phyloP scores from a whole-genome alignment of 805 yeast species.

The Osmozyma mogii region DNA sequence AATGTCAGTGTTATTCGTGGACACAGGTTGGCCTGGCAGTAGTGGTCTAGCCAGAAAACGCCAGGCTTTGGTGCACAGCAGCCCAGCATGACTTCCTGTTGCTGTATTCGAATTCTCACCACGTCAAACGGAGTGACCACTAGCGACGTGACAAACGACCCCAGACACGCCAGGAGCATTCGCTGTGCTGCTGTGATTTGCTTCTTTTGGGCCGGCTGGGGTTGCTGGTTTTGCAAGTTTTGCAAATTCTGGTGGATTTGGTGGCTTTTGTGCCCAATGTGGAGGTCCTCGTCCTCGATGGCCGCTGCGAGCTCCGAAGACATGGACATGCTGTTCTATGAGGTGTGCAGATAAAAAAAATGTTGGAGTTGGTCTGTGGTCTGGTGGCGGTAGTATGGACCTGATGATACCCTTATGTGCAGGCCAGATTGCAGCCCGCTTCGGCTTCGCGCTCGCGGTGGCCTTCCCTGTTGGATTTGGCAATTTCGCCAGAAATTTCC shows the following conservation, averaged over 20 bases:
- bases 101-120: slow-evolving; percentile 68
- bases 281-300: slow-evolving; percentile 24
- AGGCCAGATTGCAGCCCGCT: no score
- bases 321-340: no score
- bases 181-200: slow-evolving; percentile 48
- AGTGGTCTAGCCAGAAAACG: slow-evolving; percentile 28
- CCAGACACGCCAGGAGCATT: slow-evolving; percentile 73
- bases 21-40: slow-evolving; percentile 35
- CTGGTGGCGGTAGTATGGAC: no score
- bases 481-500: no score
- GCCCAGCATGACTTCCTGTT: slow-evolving; percentile 52
- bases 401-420: no score
- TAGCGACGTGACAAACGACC: slow-evolving; percentile 63
- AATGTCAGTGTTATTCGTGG: slow-evolving; percentile 57
- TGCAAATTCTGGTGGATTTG: not conserved
- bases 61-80: slow-evolving; percentile 22
- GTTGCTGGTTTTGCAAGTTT: not conserved
- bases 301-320: slow-evolving; percentile 34
- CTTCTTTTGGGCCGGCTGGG: not conserved
- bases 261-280: slow-evolving; percentile 1
- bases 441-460: no score
- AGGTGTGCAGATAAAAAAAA: no score
- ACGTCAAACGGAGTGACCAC: slow-evolving; percentile 80
- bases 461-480: no score
- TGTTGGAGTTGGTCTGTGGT: no score